Conservation (phyloP, 768 basidiomycete species). For the Leccinum variicolor region DNA sequence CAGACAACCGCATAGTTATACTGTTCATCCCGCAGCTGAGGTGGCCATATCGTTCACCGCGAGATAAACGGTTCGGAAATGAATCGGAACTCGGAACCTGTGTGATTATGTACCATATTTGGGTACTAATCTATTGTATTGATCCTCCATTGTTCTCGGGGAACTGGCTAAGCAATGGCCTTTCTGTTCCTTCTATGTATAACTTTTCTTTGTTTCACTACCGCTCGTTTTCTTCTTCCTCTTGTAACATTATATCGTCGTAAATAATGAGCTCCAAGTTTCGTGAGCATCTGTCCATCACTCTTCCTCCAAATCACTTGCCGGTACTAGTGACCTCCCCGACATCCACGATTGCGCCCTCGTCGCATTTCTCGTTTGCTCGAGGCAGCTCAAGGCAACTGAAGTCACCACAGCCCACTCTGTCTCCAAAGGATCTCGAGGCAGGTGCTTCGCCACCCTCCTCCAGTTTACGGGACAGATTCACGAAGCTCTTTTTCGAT, state of each 20-base stretch:
- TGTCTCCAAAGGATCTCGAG: constrained; percentile 25
- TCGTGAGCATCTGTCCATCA: constrained; percentile 29
- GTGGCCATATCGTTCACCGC: background rate
- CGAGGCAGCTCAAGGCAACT: constrained; percentile 10
- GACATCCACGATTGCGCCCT: constrained; percentile 34
- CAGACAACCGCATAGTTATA: background rate
- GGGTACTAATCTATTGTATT: constrained; percentile 15
- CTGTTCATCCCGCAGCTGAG: background rate
- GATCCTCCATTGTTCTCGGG: constrained; percentile 18
- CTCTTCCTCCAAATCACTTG: constrained; percentile 5
- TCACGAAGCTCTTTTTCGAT: constrained; percentile 38
- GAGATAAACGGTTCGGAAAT: background rate
- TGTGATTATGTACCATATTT: constrained; percentile 17
- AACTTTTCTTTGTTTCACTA: constrained; percentile 2
- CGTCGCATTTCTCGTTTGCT: constrained; percentile 28
- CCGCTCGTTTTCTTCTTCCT: constrained; percentile 9
- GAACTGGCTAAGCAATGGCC: background rate
- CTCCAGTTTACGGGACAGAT: constrained; percentile 27
- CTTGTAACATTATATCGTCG: background rate
- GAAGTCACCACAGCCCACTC: background rate
- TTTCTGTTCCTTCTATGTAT: background rate
- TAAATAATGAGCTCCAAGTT: constrained; percentile 29
- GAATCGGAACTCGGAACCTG: background rate
- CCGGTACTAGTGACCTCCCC: constrained; percentile 36
- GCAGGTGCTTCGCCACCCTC: constrained; percentile 18